Evolutionary conservation across 2,329 filamentous ascomycete genomes (phyloP).

Genomic region (Tolypocladium nubicola): DNA sequence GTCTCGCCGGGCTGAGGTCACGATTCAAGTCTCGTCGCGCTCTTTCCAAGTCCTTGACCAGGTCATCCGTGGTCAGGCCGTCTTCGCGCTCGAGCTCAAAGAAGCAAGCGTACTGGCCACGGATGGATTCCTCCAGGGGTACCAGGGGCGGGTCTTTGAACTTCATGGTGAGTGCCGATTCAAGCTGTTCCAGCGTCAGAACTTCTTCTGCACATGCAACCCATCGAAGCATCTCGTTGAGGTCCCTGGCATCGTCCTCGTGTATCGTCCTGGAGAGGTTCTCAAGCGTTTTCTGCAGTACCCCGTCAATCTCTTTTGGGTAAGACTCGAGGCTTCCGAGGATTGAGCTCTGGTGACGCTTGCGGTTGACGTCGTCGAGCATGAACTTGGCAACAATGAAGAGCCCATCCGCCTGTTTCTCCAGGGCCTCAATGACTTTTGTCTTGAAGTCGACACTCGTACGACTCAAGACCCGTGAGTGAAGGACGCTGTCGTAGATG

Average conservation of each 20-base stretch:
- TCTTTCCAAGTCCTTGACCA: constrained; percentile 26
- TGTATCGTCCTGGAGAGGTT: constrained; percentile 29
- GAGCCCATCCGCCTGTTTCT: constrained; percentile 31
- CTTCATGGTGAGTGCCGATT: constrained; percentile 29
- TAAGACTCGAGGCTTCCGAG: constrained; percentile 32
- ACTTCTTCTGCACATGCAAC: constrained; percentile 32
- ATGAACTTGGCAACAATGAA: constrained; percentile 40
- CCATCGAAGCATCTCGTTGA: constrained; percentile 38
- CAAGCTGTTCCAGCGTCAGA: constrained; percentile 31
- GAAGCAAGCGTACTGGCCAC: constrained; percentile 34
- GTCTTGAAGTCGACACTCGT: constrained; percentile 20
- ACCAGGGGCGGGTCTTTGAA: constrained; percentile 29
- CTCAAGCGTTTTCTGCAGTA: constrained; percentile 28
- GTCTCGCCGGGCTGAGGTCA: constrained; percentile 11
- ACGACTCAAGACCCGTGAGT: constrained; percentile 24
- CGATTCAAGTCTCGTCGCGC: constrained; percentile 14
- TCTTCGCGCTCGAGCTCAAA: constrained; percentile 34
- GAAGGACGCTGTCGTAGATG: constrained; percentile 28
- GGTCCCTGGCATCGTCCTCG: constrained; percentile 25
- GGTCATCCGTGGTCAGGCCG: constrained; percentile 29
- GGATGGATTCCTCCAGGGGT: constrained; percentile 27
- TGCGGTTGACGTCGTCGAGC: constrained; percentile 35
- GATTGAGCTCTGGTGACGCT: constrained; percentile 32
- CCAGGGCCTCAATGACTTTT: constrained; percentile 28
- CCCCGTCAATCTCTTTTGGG: constrained; percentile 31